phyloP scores from a whole-genome alignment of 2,329 filamentous ascomycete genomes.

The Xylaria sp. region DNA sequence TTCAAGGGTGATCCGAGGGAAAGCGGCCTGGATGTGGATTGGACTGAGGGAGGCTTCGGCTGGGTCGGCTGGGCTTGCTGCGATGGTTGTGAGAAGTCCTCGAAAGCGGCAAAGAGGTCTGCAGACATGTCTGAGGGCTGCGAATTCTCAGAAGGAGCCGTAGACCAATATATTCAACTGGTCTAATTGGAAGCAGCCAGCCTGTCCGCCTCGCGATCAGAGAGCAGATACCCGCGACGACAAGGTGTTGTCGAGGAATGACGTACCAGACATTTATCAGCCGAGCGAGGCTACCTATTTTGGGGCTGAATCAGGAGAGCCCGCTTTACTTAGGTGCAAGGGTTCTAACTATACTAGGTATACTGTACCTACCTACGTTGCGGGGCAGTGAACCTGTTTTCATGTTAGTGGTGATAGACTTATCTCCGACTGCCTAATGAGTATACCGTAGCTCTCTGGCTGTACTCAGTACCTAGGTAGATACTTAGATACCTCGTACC shows the following conservation, averaged over 20 bases:
- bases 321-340: neutral
- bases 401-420: neutral
- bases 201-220: neutral
- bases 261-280: conserved; percentile 2
- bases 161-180: neutral
- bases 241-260: neutral
- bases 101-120: conserved; percentile 73
- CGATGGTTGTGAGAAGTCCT: conserved; percentile 54
- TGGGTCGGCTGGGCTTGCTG: conserved; percentile 40
- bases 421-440: neutral
- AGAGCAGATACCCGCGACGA: neutral
- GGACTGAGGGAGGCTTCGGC: conserved; percentile 23
- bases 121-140: conserved; percentile 63
- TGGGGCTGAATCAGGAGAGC: neutral
- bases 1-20: conserved; percentile 33
- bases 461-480: too few species aligned
- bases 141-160: neutral
- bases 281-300: neutral
- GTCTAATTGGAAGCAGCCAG: neutral
- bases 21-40: conserved; percentile 34
- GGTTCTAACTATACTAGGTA: neutral
- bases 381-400: conserved; percentile 10
- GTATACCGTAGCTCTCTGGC: too few species aligned
- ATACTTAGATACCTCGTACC: too few species aligned
- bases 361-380: neutral